Evolutionary conservation across 176 grass and related monocot species (phyloP), one percentile per base, ranked within the genome.

Genomic region (Oropetium thomaeum): DNA sequence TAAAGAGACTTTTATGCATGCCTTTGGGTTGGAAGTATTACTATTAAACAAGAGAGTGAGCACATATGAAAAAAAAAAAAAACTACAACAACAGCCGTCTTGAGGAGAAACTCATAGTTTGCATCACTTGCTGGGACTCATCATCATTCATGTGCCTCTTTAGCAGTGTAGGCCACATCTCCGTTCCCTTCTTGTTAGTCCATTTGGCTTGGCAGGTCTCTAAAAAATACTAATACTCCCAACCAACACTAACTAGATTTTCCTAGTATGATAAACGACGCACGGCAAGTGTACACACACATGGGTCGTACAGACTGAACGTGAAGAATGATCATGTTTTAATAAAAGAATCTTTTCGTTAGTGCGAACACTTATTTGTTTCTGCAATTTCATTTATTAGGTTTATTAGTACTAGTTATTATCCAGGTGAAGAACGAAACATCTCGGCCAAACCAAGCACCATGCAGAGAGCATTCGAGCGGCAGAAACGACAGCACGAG

Each of bases 311-410:
- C 66, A 35, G 81, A 70, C 19, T 10, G 40, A 51, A 38, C 23
- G n/a, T n/a, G n/a, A n/a, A n/a, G 76, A 79, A 79, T 58, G 53
- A 79, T 68, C 57, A 68, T n/a, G 53, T 10, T 38, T 28, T 7
- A 26, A n/a, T n/a, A n/a, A n/a, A 28, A 29, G 28, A 62, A 19
- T 49, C 38, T 76, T 67, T 67, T 59, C 51, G 49, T 47, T 29
- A n/a, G 22, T 45, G 22, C 10, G 31, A 72, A 64, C 4, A 16
- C 3, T 10, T n/a, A n/a, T n/a, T 37, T n/a, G 17, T 51, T 23
- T 30, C 19, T n/a, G 5, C 4, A 41, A 23, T 61, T 35, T 2
- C 27, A 27, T 17, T 13, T 45, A 19, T 8, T n/a, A n/a, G n/a
- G n/a, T n/a, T 11, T 60, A 28, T 63, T 62, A n/a, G n/a, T n/a